phyloP scores from a whole-genome alignment of 179 eudicot species.

The Heliamphora pulchella region DNA sequence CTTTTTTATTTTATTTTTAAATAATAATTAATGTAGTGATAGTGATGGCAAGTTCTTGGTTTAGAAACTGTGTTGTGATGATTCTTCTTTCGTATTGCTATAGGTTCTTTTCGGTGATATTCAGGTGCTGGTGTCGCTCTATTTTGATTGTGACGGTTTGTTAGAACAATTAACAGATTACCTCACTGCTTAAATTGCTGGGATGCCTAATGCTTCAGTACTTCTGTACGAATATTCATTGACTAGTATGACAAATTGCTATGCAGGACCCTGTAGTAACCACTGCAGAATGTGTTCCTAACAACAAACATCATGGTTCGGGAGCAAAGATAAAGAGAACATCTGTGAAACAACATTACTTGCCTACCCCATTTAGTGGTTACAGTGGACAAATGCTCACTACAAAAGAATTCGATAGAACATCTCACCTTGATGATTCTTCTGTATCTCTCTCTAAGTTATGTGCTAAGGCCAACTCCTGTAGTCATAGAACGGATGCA shows the following conservation, averaged over 20 bases:
- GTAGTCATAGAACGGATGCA: constrained; percentile 21
- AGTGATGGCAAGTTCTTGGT: not conserved
- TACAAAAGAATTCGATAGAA: constrained; percentile 22
- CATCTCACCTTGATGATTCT: constrained; percentile 55
- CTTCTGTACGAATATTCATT: not conserved
- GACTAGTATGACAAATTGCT: constrained; percentile 9
- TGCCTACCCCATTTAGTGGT: constrained; percentile 21
- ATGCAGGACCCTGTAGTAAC: constrained; percentile 48
- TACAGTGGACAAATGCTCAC: constrained; percentile 22
- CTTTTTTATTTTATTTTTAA: not conserved
- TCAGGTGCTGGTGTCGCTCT: not conserved
- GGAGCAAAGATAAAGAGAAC: constrained; percentile 84
- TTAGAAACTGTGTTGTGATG: not conserved
- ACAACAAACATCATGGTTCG: constrained; percentile 43
- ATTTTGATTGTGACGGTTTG: not conserved
- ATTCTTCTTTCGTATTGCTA: not conserved
- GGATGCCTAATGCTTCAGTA: not conserved
- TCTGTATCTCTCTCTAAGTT: constrained; percentile 31
- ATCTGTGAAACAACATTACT: constrained; percentile 23
- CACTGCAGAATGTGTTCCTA: constrained; percentile 37
- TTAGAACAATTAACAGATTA: not conserved
- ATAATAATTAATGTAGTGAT: not conserved
- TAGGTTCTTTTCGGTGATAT: not conserved
- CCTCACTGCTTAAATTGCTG: not conserved
- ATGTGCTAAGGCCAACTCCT: constrained; percentile 28